Conservation (phyloP, 257 asterid genomes). For the Eustoma russellianum region DNA sequence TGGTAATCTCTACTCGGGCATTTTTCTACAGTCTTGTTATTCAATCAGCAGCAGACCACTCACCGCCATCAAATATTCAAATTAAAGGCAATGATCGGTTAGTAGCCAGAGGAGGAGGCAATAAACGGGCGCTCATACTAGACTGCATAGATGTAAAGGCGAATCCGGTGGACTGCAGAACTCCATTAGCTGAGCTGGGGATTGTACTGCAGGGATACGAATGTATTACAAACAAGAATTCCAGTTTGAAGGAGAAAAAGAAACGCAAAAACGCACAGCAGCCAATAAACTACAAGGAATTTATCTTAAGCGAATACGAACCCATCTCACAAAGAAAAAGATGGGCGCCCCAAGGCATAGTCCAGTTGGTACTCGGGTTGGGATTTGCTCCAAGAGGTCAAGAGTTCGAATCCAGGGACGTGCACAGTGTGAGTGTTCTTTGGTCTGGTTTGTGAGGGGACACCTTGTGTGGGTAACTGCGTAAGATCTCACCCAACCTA, state of each 20-base stretch:
- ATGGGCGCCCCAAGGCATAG: too few relatives aligned
- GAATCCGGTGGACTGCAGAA: constrained; percentile 62
- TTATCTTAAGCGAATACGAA: too few relatives aligned
- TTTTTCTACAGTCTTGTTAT: neutral
- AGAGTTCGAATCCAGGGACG: too few relatives aligned
- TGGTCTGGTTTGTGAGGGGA: too few relatives aligned
- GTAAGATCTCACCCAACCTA: too few relatives aligned
- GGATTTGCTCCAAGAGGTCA: too few relatives aligned
- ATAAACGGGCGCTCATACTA: constrained; percentile 50
- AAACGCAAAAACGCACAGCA: too few relatives aligned
- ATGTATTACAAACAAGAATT: neutral
- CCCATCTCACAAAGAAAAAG: too few relatives aligned
- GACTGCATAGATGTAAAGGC: constrained; percentile 50
- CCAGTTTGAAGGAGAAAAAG: neutral
- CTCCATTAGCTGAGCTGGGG: constrained; percentile 49
- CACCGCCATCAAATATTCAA: constrained; percentile 1
- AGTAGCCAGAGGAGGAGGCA: constrained; percentile 51
- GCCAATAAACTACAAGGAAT: too few relatives aligned
- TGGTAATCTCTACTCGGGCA: constrained; percentile 7
- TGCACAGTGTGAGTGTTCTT: too few relatives aligned
- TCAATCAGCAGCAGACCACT: constrained; percentile 6
- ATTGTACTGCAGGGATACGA: constrained; percentile 40
- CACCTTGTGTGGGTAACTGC: too few relatives aligned
- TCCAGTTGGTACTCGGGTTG: too few relatives aligned
- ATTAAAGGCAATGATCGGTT: constrained; percentile 51